Evolutionary conservation across 495 filamentous ascomycete species (phyloP).

Genomic region (Barbatosphaeria neglecta): DNA sequence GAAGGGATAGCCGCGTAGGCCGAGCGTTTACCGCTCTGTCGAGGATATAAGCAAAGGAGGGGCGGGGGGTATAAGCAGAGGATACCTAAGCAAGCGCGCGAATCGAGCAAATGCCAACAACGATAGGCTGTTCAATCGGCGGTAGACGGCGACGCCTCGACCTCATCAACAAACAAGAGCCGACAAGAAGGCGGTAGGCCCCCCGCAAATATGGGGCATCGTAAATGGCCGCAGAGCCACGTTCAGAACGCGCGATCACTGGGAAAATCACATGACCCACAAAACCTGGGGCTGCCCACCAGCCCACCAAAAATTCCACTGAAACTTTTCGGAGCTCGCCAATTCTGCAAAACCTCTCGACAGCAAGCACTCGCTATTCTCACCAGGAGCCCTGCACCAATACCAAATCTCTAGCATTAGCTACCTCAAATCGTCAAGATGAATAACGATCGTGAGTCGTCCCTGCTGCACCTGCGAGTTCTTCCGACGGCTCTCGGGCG

Average conservation of each 20-base stretch:
- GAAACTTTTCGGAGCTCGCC: not conserved
- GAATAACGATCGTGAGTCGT: slow-evolving; percentile 72
- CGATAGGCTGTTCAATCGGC: too few relatives aligned
- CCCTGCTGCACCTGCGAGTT: not conserved
- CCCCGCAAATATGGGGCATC: too few relatives aligned
- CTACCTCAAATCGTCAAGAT: slow-evolving; percentile 47
- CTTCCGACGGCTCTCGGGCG: not conserved
- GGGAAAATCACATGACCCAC: slow-evolving; percentile 6
- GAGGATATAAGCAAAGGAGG: too few relatives aligned
- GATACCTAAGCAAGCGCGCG: too few relatives aligned
- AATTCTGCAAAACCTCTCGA: slow-evolving; percentile 5
- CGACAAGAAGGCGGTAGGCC: too few relatives aligned
- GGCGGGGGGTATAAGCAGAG: too few relatives aligned
- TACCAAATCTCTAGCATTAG: slow-evolving; percentile 8
- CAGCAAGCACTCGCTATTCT: slow-evolving; percentile 2
- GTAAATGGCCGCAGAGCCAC: too few relatives aligned
- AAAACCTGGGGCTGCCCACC: slow-evolving; percentile 6
- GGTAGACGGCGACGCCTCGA: slow-evolving; percentile 21
- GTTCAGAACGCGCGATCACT: not conserved
- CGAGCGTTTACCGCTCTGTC: not conserved
- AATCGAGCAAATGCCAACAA: too few relatives aligned
- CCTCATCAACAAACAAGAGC: not conserved
- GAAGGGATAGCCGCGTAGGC: slow-evolving; percentile 1
- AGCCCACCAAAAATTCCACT: slow-evolving; percentile 10
- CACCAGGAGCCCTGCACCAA: slow-evolving; percentile 5